Evolutionary conservation across 1,139 yeast genomes (phyloP).

Genomic region (Suhomyces anneliseae): DNA sequence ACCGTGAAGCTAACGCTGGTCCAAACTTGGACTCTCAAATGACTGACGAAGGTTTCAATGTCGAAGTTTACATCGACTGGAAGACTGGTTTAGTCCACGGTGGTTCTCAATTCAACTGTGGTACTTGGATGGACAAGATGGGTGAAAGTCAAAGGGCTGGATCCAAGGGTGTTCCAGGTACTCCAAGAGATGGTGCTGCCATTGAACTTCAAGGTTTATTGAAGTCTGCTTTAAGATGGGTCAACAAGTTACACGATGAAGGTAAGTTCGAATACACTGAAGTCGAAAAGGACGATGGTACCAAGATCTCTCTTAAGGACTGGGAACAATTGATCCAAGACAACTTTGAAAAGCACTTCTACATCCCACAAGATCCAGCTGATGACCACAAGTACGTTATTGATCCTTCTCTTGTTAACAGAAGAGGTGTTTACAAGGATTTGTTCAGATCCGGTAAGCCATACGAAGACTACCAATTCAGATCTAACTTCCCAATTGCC

Average conservation of each 20-base stretch:
- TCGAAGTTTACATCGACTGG: slow-evolving; percentile 83
- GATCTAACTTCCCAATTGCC: slow-evolving; percentile 92
- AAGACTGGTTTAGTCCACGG: slow-evolving; percentile 83
- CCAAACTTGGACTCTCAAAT: slow-evolving; percentile 83
- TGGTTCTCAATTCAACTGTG: slow-evolving; percentile 91
- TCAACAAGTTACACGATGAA: slow-evolving; percentile 52
- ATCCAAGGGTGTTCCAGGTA: slow-evolving; percentile 88
- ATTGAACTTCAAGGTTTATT: slow-evolving; percentile 87
- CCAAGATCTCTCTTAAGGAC: slow-evolving; percentile 48
- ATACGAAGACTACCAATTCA: slow-evolving; percentile 88
- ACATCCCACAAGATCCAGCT: slow-evolving; percentile 61
- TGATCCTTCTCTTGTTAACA: slow-evolving; percentile 65
- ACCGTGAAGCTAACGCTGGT: slow-evolving; percentile 96
- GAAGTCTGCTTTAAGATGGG: slow-evolving; percentile 82
- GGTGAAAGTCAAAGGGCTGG: slow-evolving; percentile 89
- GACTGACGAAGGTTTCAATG: slow-evolving; percentile 91
- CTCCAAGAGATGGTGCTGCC: slow-evolving; percentile 98
- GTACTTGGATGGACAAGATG: slow-evolving; percentile 99
- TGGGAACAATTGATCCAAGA: slow-evolving; percentile 74
- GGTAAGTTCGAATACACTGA: slow-evolving; percentile 57
- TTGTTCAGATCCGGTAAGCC: slow-evolving; percentile 77
- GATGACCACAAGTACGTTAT: slow-evolving; percentile 57
- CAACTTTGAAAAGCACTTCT: slow-evolving; percentile 78
- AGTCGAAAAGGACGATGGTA: slow-evolving; percentile 61
- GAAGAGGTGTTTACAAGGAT: slow-evolving; percentile 95